Conservation (phyloP, 805 yeast genomes). For the Metahyphopichia silvanorum region DNA sequence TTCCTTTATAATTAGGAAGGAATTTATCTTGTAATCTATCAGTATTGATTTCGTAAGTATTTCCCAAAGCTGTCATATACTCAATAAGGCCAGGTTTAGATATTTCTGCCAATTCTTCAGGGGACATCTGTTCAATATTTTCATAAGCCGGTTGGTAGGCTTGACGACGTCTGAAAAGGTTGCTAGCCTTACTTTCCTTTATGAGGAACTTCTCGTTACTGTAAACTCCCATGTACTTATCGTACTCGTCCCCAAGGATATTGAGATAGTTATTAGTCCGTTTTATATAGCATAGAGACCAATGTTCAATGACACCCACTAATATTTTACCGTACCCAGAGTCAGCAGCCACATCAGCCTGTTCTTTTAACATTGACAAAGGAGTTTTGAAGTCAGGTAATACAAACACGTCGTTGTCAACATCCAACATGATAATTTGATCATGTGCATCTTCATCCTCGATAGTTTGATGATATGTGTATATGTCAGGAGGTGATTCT, state of each 20-base stretch:
- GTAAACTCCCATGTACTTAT: conserved; percentile 39
- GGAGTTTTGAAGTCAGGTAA: conserved; percentile 78
- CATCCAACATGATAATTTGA: conserved; percentile 26
- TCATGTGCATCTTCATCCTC: conserved; percentile 38
- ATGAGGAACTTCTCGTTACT: conserved; percentile 35
- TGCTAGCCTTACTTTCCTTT: conserved; percentile 44
- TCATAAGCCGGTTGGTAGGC: conserved; percentile 9
- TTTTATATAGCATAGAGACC: conserved; percentile 55
- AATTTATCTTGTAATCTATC: conserved; percentile 64
- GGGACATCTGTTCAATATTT: conserved; percentile 39
- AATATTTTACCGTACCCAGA: conserved; percentile 78
- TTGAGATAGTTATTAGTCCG: conserved; percentile 64
- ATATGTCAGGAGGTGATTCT: conserved; percentile 68
- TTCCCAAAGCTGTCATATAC: conserved; percentile 77
- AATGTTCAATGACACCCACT: conserved; percentile 72
- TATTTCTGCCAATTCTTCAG: conserved; percentile 32
- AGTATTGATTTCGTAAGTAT: conserved; percentile 79
- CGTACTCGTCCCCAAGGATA: conserved; percentile 45
- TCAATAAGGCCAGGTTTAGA: conserved; percentile 71
- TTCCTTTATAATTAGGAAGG: conserved; percentile 56
- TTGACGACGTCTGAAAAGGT: conserved; percentile 24
- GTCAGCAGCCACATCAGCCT: conserved; percentile 82
- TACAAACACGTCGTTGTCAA: conserved; percentile 49
- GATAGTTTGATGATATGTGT: conserved; percentile 49
- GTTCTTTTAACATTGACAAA: conserved; percentile 82